These are phyloP conservation scores for Odontarrhena argentea DNA, from an alignment of 345 rosid genomes.

Conservation along the genomic window DNA sequence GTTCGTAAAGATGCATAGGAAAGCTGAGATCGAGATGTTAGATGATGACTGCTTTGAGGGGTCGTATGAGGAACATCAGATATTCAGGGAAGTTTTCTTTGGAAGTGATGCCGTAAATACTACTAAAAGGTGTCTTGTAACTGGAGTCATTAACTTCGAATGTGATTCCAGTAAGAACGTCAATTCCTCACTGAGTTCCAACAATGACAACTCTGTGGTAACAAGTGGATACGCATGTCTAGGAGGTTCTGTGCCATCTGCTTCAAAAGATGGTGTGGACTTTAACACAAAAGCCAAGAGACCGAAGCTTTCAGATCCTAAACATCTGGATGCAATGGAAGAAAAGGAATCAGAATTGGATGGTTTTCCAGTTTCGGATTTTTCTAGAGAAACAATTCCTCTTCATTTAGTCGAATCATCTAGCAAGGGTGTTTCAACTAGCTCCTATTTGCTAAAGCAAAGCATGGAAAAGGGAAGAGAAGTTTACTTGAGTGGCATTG, in stretches of 20 bases:
- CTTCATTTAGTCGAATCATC: slow-evolving; percentile 69
- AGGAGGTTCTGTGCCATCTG: slow-evolving; percentile 43
- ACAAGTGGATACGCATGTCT: slow-evolving; percentile 53
- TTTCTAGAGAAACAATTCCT: slow-evolving; percentile 39
- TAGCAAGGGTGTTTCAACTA: slow-evolving; percentile 55
- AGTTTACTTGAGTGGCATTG: slow-evolving; percentile 37
- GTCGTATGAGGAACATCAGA: slow-evolving; percentile 53
- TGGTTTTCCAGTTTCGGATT: slow-evolving; percentile 38
- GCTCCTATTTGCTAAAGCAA: slow-evolving; percentile 58
- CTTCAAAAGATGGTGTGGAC: slow-evolving; percentile 43
- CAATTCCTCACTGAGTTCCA: slow-evolving; percentile 49
- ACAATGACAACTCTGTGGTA: slow-evolving; percentile 62
- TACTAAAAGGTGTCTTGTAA: slow-evolving; percentile 51
- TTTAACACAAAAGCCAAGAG: slow-evolving; percentile 48
- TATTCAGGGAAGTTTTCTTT: slow-evolving; percentile 62
- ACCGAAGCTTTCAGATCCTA: slow-evolving; percentile 49
- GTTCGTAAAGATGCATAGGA: slow-evolving; percentile 46
- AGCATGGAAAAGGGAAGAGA: slow-evolving; percentile 38
- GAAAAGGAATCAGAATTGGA: slow-evolving; percentile 32
- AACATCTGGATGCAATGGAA: slow-evolving; percentile 31
- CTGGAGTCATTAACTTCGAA: slow-evolving; percentile 55
- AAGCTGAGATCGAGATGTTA: slow-evolving; percentile 41
- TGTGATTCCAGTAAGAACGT: slow-evolving; percentile 47
- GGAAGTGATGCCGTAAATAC: slow-evolving; percentile 45
- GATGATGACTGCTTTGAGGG: slow-evolving; percentile 64